Conservation (phyloP, 805 yeast species). For the Barnettozyma pratensis region DNA sequence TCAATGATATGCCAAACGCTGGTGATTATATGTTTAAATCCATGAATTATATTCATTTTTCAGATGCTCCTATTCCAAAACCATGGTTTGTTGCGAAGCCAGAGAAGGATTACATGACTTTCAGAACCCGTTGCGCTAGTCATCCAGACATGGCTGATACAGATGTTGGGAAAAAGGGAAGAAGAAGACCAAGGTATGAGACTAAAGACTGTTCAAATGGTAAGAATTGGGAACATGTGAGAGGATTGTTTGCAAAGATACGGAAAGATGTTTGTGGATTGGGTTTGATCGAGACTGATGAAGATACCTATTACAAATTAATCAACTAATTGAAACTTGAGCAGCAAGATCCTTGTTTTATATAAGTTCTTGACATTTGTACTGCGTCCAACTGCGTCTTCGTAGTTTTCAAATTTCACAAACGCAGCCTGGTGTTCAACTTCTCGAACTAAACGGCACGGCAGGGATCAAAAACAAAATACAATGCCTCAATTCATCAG, state of each 20-base stretch:
- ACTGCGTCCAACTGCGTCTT: too few relatives aligned
- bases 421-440: too few relatives aligned
- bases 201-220: slow-evolving; percentile 20
- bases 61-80: slow-evolving; percentile 62
- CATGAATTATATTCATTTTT: slow-evolving; percentile 51
- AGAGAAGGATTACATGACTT: slow-evolving; percentile 10
- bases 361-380: too few relatives aligned
- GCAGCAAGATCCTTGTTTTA: too few relatives aligned
- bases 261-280: slow-evolving; percentile 23
- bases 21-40: slow-evolving; percentile 21
- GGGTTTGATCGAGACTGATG: slow-evolving; percentile 14
- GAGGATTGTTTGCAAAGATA: slow-evolving; percentile 9
- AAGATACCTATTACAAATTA: slow-evolving; percentile 17
- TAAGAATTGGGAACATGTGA: slow-evolving; percentile 18
- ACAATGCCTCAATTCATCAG: too few relatives aligned
- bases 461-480: too few relatives aligned
- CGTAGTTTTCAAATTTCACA: too few relatives aligned
- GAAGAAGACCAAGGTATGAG: slow-evolving; percentile 1
- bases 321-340: slow-evolving; percentile 21
- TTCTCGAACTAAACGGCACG: too few relatives aligned
- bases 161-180: slow-evolving; percentile 22
- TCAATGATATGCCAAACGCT: slow-evolving; percentile 9
- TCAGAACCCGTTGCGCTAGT: slow-evolving; percentile 14
- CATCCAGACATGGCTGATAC: slow-evolving; percentile 22
- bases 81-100: slow-evolving; percentile 44